Percentiles rank a stretch among this genome's conserved stretches.
phyloP scores from a whole-genome alignment of 164 flowering plant species.

The Piper betle region DNA sequence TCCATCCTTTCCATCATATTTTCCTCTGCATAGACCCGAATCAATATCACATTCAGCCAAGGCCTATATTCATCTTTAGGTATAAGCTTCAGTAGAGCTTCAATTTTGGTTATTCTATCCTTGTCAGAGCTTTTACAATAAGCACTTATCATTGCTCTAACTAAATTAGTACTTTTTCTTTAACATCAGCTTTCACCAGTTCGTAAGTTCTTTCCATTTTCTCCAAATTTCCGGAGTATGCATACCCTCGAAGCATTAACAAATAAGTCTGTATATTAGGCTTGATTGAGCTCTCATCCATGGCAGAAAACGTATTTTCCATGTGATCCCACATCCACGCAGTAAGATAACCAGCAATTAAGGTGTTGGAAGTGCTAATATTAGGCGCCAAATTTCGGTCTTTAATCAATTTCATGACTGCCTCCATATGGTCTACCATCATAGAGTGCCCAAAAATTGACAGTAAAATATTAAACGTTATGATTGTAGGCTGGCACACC shows the following conservation, averaged over 20 bases:
- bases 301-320: slow-evolving; percentile 39
- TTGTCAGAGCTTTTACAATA: slow-evolving; percentile 45
- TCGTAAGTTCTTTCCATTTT: slow-evolving; percentile 69
- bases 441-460: slow-evolving; percentile 59
- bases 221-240: slow-evolving; percentile 48
- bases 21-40: slow-evolving; percentile 65
- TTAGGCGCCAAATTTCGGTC: slow-evolving; percentile 36
- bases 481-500: slow-evolving; percentile 43
- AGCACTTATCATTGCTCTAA: slow-evolving; percentile 70
- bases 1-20: slow-evolving; percentile 58
- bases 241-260: slow-evolving; percentile 79
- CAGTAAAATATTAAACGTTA: slow-evolving; percentile 68
- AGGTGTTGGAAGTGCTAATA: slow-evolving; percentile 42
- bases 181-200: slow-evolving; percentile 29
- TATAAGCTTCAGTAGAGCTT: slow-evolving; percentile 32
- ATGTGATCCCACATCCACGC: slow-evolving; percentile 87
- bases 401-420: slow-evolving; percentile 26
- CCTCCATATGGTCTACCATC: slow-evolving; percentile 74
- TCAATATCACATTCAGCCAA: slow-evolving; percentile 57
- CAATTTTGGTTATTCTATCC: slow-evolving; percentile 47
- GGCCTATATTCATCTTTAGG: slow-evolving; percentile 46
- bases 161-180: slow-evolving; percentile 20
- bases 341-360: slow-evolving; percentile 72
- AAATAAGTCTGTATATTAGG: slow-evolving; percentile 47
- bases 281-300: slow-evolving; percentile 32